Evolutionary conservation across 176 grass and related monocot species (phyloP).

Genomic region (Raddia guianensis): DNA sequence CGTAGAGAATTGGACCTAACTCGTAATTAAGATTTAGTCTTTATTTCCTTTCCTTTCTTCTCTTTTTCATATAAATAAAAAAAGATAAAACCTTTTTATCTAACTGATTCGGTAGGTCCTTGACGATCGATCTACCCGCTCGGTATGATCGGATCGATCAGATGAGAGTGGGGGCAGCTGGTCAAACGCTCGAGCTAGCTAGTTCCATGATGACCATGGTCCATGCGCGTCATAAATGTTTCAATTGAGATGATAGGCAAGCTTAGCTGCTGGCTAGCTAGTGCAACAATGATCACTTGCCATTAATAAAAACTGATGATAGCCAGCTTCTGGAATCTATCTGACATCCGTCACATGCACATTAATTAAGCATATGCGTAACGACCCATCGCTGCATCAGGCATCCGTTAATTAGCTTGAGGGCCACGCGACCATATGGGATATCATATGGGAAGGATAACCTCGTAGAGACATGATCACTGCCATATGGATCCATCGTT

Average conservation of each 20-base stretch:
- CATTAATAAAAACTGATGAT: background rate
- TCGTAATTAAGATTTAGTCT: too few species aligned
- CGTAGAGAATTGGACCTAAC: too few species aligned
- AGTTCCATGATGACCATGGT: conserved; percentile 8
- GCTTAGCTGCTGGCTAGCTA: background rate
- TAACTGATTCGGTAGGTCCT: too few species aligned
- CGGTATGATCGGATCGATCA: background rate
- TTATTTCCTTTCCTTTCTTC: too few species aligned
- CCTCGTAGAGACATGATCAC: too few species aligned
- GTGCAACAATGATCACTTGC: background rate
- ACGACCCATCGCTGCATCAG: too few species aligned
- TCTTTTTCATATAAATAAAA: too few species aligned
- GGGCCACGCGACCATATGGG: too few species aligned
- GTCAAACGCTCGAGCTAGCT: background rate
- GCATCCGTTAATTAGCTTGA: background rate
- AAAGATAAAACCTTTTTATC: too few species aligned
- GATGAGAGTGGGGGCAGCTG: background rate
- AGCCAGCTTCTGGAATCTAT: background rate
- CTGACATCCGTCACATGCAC: background rate
- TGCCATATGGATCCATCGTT: too few species aligned
- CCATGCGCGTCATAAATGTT: background rate
- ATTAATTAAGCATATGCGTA: background rate
- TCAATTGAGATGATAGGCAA: too few species aligned
- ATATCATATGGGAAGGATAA: too few species aligned
- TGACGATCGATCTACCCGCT: background rate